Evolutionary conservation across 2,329 filamentous ascomycete genomes (phyloP).

Genomic region (Byssothecium circinans): DNA sequence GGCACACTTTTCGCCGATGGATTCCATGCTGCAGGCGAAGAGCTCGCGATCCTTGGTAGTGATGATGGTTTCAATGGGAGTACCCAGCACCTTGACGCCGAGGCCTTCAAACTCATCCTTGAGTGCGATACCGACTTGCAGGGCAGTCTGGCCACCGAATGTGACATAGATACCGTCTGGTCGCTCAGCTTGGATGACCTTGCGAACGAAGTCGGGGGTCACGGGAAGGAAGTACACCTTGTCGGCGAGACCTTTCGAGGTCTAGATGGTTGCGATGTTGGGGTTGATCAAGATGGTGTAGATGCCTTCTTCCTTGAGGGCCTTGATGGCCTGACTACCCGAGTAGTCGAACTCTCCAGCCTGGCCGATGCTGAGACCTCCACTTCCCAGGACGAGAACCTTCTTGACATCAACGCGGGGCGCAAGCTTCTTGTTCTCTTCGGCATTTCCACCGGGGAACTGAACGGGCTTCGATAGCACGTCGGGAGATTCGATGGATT

Average conservation of each 20-base stretch:
- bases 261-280: conserved; percentile 98
- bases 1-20: conserved; percentile 95
- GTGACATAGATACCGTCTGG: conserved; percentile 97
- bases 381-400: conserved; percentile 89
- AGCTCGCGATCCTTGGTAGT: conserved; percentile 97
- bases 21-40: conserved; percentile 97
- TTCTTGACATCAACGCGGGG: conserved; percentile 88
- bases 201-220: conserved; percentile 94
- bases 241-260: conserved; percentile 94
- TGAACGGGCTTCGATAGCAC: conserved; percentile 72
- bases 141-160: conserved; percentile 94
- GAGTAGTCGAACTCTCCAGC: conserved; percentile 99
- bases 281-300: conserved; percentile 99
- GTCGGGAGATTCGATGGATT: conserved; percentile 67
- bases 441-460: conserved; percentile 82
- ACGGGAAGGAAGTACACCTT: conserved; percentile 99
- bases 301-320: conserved; percentile 94
- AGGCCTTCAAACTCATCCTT: conserved; percentile 95
- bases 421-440: conserved; percentile 75
- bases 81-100: conserved; percentile 92
- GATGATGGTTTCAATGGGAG: conserved; percentile 96
- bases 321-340: conserved; percentile 97
- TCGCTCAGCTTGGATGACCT: conserved; percentile 91
- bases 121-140: conserved; percentile 95
- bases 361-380: conserved; percentile 95